These are phyloP conservation scores for Xylaria cubensis DNA, from an alignment of 495 filamentous ascomycete species.

Conservation along the genomic window DNA sequence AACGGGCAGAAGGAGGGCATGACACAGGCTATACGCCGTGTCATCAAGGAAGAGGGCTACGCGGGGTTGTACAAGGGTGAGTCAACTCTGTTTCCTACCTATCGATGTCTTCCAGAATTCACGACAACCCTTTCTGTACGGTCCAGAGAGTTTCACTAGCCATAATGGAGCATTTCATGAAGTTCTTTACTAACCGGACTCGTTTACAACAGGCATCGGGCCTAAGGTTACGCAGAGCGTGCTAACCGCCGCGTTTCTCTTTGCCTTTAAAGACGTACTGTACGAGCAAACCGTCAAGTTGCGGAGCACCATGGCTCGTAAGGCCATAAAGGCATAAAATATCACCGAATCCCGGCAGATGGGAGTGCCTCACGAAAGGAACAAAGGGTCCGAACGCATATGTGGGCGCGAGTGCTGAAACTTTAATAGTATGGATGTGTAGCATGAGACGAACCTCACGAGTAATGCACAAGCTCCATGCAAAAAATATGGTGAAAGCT, in stretches of 20 bases:
- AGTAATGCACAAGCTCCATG: neutral
- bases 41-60: conserved; percentile 88
- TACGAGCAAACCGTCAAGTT: conserved; percentile 62
- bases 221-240: conserved; percentile 97
- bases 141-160: neutral
- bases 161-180: neutral
- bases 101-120: neutral
- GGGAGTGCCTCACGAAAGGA: neutral
- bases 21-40: conserved; percentile 72
- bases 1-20: conserved; percentile 73
- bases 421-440: neutral
- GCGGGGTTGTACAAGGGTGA: conserved; percentile 89
- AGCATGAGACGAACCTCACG: neutral
- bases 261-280: conserved; percentile 93
- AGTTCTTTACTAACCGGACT: neutral
- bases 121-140: neutral
- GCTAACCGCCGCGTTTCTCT: conserved; percentile 93
- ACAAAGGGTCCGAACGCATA: neutral
- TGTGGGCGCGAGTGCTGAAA: neutral
- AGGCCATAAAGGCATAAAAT: conserved; percentile 46
- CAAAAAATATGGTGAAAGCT: neutral
- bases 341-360: neutral
- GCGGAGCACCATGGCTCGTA: conserved; percentile 49
- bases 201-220: conserved; percentile 70
- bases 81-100: conserved; percentile 35